Base-by-base conservation (phyloP, 495 filamentous ascomycete genomes). In the Trypethelium eluteriae region DNA sequence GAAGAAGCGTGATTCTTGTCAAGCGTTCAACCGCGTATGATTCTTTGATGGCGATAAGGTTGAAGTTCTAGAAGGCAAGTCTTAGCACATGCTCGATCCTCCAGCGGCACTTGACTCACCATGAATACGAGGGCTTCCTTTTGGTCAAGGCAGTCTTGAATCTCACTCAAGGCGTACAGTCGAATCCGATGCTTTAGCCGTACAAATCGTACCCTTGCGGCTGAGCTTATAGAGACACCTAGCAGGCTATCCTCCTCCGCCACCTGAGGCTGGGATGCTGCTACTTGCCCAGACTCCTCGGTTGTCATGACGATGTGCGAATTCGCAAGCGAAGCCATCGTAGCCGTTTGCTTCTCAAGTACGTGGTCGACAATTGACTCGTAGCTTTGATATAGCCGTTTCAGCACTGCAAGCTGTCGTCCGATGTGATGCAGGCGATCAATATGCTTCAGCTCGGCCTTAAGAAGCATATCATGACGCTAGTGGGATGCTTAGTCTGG, bases 41-140 rank as follows among this genome's bases (percentile, higher is more conserved):
- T 77, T 96, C 88, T 71, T 90, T 90, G 71, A 93, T 86, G 12
- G 91, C 87, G 64, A 90, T 92, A 70, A 96, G 81, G 77, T 92
- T 93, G 82, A 94, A 95, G 75, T 91, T 91, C 88, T 91, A 7
- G 49, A 35, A 25, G 12, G 62, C 38, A 34, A 25, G 38, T 14
- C 11, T 41, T 57, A 65, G 59, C 34, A 25, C 0, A 6, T 38
- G 12, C 59, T 16, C 32, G 34, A 41, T 14, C 59, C 34, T 16
- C 36, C 53, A 16, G 36, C 12, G 63, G 9, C 12, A 62, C 35
- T 35, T 6, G 7, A 65, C 78, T 63, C 70, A 87, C 84, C 76
- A 93, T 82, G 63, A 85, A 86, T 18, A 91, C 88, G 50, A 96
- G 78, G 6, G 86, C 85, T 35, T 89, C 87, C 72, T 93, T 93